phyloP scores from a whole-genome alignment of 2,329 filamentous ascomycete species.

The Talaromyces sp. region DNA sequence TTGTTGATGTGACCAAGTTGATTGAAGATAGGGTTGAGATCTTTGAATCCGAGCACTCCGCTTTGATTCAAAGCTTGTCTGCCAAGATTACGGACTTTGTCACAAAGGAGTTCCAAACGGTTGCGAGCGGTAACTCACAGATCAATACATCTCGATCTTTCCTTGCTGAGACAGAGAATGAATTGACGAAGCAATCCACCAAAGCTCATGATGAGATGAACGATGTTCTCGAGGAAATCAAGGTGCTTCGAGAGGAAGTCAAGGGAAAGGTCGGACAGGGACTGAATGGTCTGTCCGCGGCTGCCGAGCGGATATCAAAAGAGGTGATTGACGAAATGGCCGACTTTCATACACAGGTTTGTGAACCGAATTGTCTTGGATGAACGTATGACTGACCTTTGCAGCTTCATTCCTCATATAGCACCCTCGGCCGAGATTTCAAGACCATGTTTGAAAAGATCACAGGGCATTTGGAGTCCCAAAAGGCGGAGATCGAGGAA shows the following conservation, averaged over 20 bases:
- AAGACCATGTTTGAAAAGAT: constrained; percentile 81
- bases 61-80: constrained; percentile 67
- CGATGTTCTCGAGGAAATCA: constrained; percentile 85
- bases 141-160: constrained; percentile 66
- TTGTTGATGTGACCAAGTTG: constrained; percentile 71
- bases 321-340: constrained; percentile 84
- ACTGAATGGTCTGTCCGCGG: constrained; percentile 75
- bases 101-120: constrained; percentile 67
- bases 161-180: constrained; percentile 66
- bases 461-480: constrained; percentile 68
- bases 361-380: constrained; percentile 13
- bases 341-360: constrained; percentile 71
- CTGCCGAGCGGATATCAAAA: constrained; percentile 83
- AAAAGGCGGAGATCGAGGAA: constrained; percentile 72
- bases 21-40: constrained; percentile 73
- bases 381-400: constrained; percentile 23
- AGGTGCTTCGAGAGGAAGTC: constrained; percentile 80
- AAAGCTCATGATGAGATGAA: constrained; percentile 81
- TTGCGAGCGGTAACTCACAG: constrained; percentile 68
- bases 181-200: constrained; percentile 55
- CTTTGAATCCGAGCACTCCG: constrained; percentile 71
- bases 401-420: constrained; percentile 80
- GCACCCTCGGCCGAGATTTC: constrained; percentile 78
- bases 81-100: constrained; percentile 75
- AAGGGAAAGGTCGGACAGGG: constrained; percentile 84